Evolutionary conservation across 2,329 filamentous ascomycete species (phyloP), one percentile per base, ranked within the genome.

Genomic region (Nothophaeocryptopus gaeumannii): DNA sequence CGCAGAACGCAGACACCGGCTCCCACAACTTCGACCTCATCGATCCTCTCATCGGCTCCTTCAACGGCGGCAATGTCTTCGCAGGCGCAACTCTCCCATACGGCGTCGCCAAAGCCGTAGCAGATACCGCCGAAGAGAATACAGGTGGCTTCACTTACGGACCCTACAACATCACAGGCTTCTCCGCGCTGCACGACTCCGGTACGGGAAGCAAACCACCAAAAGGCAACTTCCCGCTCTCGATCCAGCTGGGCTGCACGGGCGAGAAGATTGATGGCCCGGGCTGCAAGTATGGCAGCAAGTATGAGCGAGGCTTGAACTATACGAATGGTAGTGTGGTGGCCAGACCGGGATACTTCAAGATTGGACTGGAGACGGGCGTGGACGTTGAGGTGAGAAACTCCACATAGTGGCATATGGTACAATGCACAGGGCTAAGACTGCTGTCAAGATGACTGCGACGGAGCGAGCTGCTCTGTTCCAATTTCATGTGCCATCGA

Each of bases 301-400:
- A 78, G 30, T 66, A 65, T 12, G 65, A 72, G 13, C 72, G 82
- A 50, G 72, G 73, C 30, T 72, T 75, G 0, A 62, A 67, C 13
- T 78, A 80, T 45, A 70, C 72, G 36, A 72, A 73, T 3, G 72
- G 72, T 38, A 78, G 77, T 4, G 70, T 79, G n/a, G 65, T 69
- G 15, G 79, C 82, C 9, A 71, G 72, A 16, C 79, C 80, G 8
- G 82, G 82, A 3, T 81, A 80, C 59, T 84, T 85, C 60, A 68
- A 72, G 2, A 66, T 85, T n/a, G 72, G 72, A 32, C 70, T 85
- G 7, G 70, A 73, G 38, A 82, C 77, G 47, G 75, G 75, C 3
- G 74, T 85, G 39, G 64, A 66, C 10, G 78, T 78, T 2, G 20
- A 26, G 20, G 20, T 26, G 20, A 26, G 20, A 26, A 7, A 26